These are phyloP conservation scores for Petunia hybrid DNA, from an alignment of 305 asterid species.

Conservation along the genomic window DNA sequence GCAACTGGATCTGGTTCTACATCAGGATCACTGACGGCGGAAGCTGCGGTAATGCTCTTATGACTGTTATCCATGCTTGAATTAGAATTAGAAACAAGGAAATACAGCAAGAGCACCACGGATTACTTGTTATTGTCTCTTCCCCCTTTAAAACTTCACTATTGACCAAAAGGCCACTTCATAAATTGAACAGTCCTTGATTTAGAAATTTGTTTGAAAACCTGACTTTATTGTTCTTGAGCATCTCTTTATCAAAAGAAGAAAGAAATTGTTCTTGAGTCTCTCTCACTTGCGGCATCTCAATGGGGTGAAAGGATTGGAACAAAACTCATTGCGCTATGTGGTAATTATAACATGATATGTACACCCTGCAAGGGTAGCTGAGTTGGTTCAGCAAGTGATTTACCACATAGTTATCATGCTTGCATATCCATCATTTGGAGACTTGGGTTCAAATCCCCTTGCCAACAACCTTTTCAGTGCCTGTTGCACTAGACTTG, in stretches of 20 bases:
- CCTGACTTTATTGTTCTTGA: not conserved
- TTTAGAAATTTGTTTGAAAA: conserved; percentile 7
- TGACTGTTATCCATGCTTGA: not conserved
- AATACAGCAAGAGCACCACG: not conserved
- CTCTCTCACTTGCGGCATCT: not conserved
- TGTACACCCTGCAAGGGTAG: not conserved
- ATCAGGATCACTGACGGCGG: conserved; percentile 56
- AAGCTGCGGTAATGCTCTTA: conserved; percentile 56
- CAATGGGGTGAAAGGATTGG: not conserved
- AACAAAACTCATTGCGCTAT: not conserved
- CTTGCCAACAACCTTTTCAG: too few species aligned
- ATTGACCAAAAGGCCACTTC: not conserved
- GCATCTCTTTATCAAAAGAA: not conserved
- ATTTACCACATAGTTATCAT: too few species aligned
- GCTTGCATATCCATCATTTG: too few species aligned
- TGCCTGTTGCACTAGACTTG: too few species aligned
- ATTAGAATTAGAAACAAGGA: not conserved
- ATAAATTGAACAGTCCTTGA: conserved; percentile 4
- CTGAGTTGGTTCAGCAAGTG: not conserved
- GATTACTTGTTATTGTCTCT: not conserved
- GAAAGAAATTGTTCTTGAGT: too few species aligned
- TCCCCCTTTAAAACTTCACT: not conserved
- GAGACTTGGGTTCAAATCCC: too few species aligned
- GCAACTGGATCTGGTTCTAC: conserved; percentile 65
- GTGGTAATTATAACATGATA: conserved; percentile 1